phyloP scores from a whole-genome alignment of 2,329 filamentous ascomycete genomes.

The Xylogone sp. region DNA sequence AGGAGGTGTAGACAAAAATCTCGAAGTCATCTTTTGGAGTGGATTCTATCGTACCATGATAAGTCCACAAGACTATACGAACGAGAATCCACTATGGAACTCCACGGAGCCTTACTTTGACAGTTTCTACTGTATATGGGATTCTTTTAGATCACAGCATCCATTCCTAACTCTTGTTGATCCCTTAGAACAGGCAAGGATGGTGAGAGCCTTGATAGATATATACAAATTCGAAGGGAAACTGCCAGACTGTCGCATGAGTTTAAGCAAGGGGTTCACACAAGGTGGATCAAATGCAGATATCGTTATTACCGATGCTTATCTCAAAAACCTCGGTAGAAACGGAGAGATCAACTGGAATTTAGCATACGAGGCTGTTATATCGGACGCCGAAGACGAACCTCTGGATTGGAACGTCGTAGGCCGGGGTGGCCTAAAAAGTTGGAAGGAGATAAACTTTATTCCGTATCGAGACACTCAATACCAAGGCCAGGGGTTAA shows the following conservation, averaged over 20 bases:
- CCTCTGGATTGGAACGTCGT: constrained; percentile 65
- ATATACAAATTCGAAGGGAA: constrained; percentile 65
- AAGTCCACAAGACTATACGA: constrained; percentile 67
- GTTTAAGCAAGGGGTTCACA: constrained; percentile 64
- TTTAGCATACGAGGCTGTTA: constrained; percentile 62
- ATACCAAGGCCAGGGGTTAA: constrained; percentile 56
- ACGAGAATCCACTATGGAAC: constrained; percentile 64
- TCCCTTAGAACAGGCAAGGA: constrained; percentile 54
- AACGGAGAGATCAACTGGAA: constrained; percentile 63
- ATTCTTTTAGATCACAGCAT: constrained; percentile 63
- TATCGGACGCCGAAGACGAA: constrained; percentile 46
- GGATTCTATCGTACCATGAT: constrained; percentile 65
- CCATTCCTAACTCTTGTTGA: constrained; percentile 65
- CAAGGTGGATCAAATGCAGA: constrained; percentile 73
- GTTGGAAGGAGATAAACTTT: constrained; percentile 66
- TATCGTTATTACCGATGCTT: constrained; percentile 61
- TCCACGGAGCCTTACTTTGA: constrained; percentile 66
- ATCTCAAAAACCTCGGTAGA: constrained; percentile 57
- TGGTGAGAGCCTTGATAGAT: constrained; percentile 66
- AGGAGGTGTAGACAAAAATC: constrained; percentile 45
- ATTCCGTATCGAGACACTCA: constrained; percentile 67
- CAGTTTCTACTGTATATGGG: constrained; percentile 69
- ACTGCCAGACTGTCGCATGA: constrained; percentile 71
- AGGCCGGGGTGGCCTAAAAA: constrained; percentile 63
- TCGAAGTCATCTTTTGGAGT: constrained; percentile 61